Base-by-base conservation (phyloP, 495 filamentous ascomycete species). In the Platismatia glauca region DNA sequence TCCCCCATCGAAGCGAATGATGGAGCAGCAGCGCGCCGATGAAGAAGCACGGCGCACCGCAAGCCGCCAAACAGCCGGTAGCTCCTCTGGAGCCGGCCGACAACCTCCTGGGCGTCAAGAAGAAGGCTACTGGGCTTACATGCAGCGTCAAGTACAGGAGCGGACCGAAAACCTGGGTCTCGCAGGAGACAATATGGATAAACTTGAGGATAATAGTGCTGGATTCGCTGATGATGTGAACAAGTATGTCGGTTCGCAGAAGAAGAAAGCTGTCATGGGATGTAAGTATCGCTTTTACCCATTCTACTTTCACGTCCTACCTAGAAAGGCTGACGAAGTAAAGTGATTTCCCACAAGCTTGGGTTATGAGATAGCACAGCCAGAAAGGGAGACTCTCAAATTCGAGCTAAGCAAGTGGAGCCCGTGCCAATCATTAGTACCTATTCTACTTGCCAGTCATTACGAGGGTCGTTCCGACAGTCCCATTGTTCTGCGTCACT, bases 111-210 rank as follows among this genome's bases (percentile, higher is more conserved):
- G 44, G 13, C 61, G 61, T 20, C 64, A 65, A 35, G 61, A 79
- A 34, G 85, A 89, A 62, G 82, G 84, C 27, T 88, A 88, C 64
- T 84, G 83, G 73, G 79, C 84, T 37, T 87, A 82, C 66, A 86
- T 97, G 78, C 85, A 87, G 20, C 82, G 91, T 57, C 87, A 91
- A 71, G 73, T 97, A 37, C 89, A 92, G 66, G 93, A 98, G 71
- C 79, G 94, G 39, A 95, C 93, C 4, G 90, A 97, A 73, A 89
- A 85, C 66, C 74, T 98, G 57, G 87, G 83, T 55, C 77, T 95
- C 31, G 84, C 88, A 71, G 88, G 89, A 15, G 95, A 98, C 71
- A 83, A 79, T 16, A 88, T 96, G 86, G 86, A 92, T 61, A 82
- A 82, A 43, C 71, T 96, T 59, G 86, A 92, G 69, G 83, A 91